Evolutionary conservation across 2,329 filamentous ascomycete species (phyloP).

Genomic region (Aspergillus sp.): DNA sequence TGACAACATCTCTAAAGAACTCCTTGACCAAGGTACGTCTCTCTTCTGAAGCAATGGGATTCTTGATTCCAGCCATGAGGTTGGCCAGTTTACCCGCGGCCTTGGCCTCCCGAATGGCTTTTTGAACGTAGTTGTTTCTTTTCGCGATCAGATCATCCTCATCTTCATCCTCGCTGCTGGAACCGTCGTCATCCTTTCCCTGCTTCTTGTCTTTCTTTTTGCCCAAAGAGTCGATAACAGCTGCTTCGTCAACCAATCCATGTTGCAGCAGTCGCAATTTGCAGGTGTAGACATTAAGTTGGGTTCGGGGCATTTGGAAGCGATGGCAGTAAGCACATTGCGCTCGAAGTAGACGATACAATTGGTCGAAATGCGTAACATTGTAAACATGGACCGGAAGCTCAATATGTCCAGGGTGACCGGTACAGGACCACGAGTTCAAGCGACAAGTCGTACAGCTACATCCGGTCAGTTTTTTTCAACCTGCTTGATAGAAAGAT

Average conservation of each 20-base stretch:
- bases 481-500: slow-evolving; percentile 4
- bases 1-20: slow-evolving; percentile 73
- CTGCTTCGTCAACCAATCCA: slow-evolving; percentile 72
- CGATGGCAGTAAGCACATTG: slow-evolving; percentile 90
- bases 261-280: slow-evolving; percentile 83
- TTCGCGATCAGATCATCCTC: slow-evolving; percentile 53
- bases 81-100: slow-evolving; percentile 44
- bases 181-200: slow-evolving; percentile 55
- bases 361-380: slow-evolving; percentile 93
- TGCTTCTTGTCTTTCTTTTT: slow-evolving; percentile 43
- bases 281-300: slow-evolving; percentile 77
- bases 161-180: slow-evolving; percentile 63
- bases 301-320: slow-evolving; percentile 73
- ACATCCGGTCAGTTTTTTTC: slow-evolving; percentile 18
- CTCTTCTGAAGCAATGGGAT: slow-evolving; percentile 77
- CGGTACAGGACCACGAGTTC: slow-evolving; percentile 77
- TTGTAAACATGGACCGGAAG: slow-evolving; percentile 93
- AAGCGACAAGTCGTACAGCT: slow-evolving; percentile 93
- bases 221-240: slow-evolving; percentile 55
- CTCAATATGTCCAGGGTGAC: slow-evolving; percentile 93
- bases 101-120: slow-evolving; percentile 63
- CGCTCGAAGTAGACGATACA: slow-evolving; percentile 77
- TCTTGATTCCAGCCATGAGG: slow-evolving; percentile 61
- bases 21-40: slow-evolving; percentile 75
- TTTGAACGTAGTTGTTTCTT: slow-evolving; percentile 69